These are phyloP conservation scores for Dactylellina sp. DNA, from an alignment of 2,329 filamentous ascomycete genomes.

Conservation along the genomic window DNA sequence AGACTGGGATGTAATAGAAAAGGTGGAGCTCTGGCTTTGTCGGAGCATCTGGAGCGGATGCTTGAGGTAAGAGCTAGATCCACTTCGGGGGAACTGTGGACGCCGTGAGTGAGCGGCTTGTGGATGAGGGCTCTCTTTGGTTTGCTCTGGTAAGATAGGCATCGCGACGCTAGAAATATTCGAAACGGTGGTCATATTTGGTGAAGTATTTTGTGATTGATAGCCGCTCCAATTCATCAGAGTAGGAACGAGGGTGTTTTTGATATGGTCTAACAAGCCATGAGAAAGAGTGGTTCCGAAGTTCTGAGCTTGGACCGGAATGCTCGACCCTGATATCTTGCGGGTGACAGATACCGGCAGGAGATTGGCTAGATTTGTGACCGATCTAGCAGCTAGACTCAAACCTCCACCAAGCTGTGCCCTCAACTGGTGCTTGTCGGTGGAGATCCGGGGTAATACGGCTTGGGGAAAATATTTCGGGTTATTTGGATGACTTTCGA, in stretches of 20 bases:
- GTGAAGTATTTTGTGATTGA: not conserved
- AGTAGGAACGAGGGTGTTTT: constrained; percentile 24
- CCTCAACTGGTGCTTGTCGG: constrained; percentile 15
- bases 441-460: not conserved
- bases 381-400: constrained; percentile 29
- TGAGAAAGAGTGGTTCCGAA: constrained; percentile 8
- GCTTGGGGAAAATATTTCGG: constrained; percentile 24
- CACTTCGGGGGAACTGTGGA: constrained; percentile 16
- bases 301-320: constrained; percentile 1
- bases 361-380: constrained; percentile 42
- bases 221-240: constrained; percentile 32
- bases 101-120: not conserved
- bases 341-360: constrained; percentile 18
- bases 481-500: constrained; percentile 20
- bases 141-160: not conserved
- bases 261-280: constrained; percentile 15
- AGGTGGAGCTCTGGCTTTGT: constrained; percentile 20
- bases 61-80: constrained; percentile 13
- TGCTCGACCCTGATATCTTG: constrained; percentile 15
- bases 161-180: not conserved
- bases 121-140: constrained; percentile 16
- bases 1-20: constrained; percentile 10
- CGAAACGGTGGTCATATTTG: not conserved
- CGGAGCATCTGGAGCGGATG: constrained; percentile 45
- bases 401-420: constrained; percentile 12